Base-by-base conservation (phyloP, 306 rosid genomes). In the Vigna reflexopilosa region DNA sequence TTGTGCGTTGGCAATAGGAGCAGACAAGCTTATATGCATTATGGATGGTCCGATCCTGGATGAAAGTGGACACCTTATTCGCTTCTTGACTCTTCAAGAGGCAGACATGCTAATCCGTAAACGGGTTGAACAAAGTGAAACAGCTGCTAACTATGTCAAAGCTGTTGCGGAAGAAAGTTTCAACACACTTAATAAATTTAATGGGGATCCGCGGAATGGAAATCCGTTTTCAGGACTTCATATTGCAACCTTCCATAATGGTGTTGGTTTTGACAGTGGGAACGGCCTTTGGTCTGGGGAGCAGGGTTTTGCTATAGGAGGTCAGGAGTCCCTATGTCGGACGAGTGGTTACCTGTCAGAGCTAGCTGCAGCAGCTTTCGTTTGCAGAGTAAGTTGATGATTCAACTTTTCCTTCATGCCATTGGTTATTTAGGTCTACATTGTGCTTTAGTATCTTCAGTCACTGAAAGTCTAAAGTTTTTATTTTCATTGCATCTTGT, bases 281-380 rank as follows among this genome's bases (percentile, higher is more conserved):
- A 88, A 82, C 77, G 94, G 92, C 70, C 75, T 81, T 16, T 78
- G 90, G 91, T 74, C 93, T 65, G 87, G 89, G 19, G 97, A 88
- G 80, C 93, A 88, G 64, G 93, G 93, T 55, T 92, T 92, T 80
- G 87, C 97, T 32, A 83, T 92, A 15, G 95, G 95, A 13, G 93
- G 93, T 80, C 88, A 87, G 32, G 91, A 90, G 86, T 76, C 88
- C 66, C 90, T 73, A 59, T 87, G 95, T 77, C 85, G 90, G 72
- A 68, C 57, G 75, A 84, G 87, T 75, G 93, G 95, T 81, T 87
- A 92, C 86, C 91, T 92, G 42, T 90, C 93, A n/a, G 95, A 92
- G 84, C 84, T 92, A 83, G 95, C 97, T 54, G 97, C 93, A 58
- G 95, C 93, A n/a, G 97, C 93, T 67, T 92, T 87, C 70, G 95